Conservation (phyloP, 2,329 filamentous ascomycete species). For the Alternaria conjuncta region DNA sequence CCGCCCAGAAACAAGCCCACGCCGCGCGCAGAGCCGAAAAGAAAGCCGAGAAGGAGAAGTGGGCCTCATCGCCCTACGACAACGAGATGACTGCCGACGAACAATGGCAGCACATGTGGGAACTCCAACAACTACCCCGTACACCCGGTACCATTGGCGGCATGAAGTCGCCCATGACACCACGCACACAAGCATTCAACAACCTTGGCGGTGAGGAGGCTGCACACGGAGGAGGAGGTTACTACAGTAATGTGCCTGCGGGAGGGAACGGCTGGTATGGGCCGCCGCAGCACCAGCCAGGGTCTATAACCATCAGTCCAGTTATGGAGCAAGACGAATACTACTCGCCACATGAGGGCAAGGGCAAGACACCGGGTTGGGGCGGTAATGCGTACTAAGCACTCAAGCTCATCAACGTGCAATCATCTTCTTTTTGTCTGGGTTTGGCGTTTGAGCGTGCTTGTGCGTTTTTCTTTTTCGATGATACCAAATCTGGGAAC, state of each 20-base stretch:
- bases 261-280: constrained; percentile 19
- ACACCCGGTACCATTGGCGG: constrained; percentile 41
- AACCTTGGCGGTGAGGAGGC: constrained; percentile 30
- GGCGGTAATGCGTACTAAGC: constrained; percentile 19
- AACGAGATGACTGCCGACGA: constrained; percentile 46
- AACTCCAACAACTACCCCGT: constrained; percentile 47
- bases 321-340: constrained; percentile 31
- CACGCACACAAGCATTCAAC: constrained; percentile 43
- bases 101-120: constrained; percentile 53
- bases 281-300: constrained; percentile 11
- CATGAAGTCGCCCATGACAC: constrained; percentile 42
- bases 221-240: constrained; percentile 10
- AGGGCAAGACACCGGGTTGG: constrained; percentile 12
- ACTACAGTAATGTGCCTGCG: constrained; percentile 14
- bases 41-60: constrained; percentile 47
- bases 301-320: constrained; percentile 23
- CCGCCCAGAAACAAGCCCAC: constrained; percentile 31
- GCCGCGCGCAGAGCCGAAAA: constrained; percentile 38
- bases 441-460: constrained; percentile 25
- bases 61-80: constrained; percentile 32
- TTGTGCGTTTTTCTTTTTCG: constrained; percentile 10
- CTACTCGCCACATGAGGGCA: constrained; percentile 28
- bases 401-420: neutral
- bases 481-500: constrained; percentile 21
- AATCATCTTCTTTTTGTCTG: neutral